Evolutionary conservation across 768 basidiomycete species (phyloP).

Genomic region (Candolleomyces efflorescens): DNA sequence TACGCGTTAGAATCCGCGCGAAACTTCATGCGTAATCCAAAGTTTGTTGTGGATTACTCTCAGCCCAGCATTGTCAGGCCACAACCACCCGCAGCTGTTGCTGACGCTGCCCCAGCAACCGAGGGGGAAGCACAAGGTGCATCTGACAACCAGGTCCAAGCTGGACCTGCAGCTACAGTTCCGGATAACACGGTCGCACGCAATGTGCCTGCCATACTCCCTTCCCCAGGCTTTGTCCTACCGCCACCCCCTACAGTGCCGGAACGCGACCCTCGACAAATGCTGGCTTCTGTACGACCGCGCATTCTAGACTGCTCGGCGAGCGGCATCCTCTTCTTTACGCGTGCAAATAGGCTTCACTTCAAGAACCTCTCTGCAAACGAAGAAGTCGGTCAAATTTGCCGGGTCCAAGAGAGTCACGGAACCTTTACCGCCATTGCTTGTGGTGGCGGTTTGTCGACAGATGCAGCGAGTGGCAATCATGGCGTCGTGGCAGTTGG

Average conservation of each 20-base stretch:
- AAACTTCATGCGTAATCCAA: constrained; percentile 28
- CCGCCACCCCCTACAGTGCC: constrained; percentile 5
- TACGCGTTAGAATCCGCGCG: constrained; percentile 33
- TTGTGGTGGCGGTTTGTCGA: constrained; percentile 30
- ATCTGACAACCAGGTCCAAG: background rate
- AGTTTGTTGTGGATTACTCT: constrained; percentile 29
- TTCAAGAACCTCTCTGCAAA: constrained; percentile 38
- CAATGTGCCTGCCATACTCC: background rate
- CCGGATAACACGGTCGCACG: background rate
- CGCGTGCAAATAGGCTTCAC: constrained; percentile 51
- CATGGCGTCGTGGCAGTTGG: constrained; percentile 49
- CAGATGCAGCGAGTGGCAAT: constrained; percentile 22
- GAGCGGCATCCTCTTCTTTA: constrained; percentile 43
- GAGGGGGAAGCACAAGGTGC: background rate
- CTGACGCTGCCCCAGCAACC: background rate
- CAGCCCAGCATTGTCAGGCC: constrained; percentile 14
- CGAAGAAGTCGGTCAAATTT: constrained; percentile 47
- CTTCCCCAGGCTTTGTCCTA: background rate
- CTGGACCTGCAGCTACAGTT: background rate
- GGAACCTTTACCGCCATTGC: constrained; percentile 43
- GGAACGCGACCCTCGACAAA: constrained; percentile 14
- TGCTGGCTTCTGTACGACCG: constrained; percentile 6
- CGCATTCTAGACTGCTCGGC: constrained; percentile 40
- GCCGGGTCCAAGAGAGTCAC: constrained; percentile 41
- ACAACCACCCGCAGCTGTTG: constrained; percentile 8